These are phyloP conservation scores for Fonsecaea erecta DNA, from an alignment of 2,329 filamentous ascomycete genomes.

Conservation along the genomic window DNA sequence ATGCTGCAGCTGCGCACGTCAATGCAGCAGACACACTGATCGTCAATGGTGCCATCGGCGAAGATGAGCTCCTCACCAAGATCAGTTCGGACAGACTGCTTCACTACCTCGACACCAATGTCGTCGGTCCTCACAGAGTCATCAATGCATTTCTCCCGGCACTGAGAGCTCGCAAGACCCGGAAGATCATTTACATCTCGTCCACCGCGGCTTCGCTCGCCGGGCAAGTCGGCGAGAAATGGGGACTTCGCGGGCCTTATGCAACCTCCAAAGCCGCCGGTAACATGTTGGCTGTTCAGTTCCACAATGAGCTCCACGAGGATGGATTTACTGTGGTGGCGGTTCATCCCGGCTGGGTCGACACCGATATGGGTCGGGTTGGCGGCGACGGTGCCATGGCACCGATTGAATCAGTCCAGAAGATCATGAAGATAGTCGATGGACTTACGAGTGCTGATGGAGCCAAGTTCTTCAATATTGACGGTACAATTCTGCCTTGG, in stretches of 20 bases:
- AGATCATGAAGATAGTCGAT: conserved; percentile 19
- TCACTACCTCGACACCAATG: conserved; percentile 71
- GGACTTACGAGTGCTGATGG: conserved; percentile 10
- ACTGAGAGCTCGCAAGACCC: conserved; percentile 12
- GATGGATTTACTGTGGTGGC: conserved; percentile 20
- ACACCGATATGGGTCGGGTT: conserved; percentile 20
- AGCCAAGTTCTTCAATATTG: conserved; percentile 22
- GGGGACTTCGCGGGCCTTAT: conserved; percentile 17
- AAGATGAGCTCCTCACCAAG: conserved; percentile 20
- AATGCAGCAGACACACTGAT: conserved; percentile 21
- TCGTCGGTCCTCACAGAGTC: conserved; percentile 58
- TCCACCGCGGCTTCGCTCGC: conserved; percentile 21
- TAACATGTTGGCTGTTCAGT: conserved; percentile 25
- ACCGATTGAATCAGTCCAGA: conserved; percentile 13
- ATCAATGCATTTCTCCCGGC: conserved; percentile 18
- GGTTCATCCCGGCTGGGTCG: conserved; percentile 22
- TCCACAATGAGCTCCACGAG: conserved; percentile 22
- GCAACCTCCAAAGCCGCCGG: conserved; percentile 21
- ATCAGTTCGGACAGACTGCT: conserved; percentile 49
- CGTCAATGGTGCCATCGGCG: conserved; percentile 21
- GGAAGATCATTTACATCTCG: conserved; percentile 19
- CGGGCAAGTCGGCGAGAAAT: conserved; percentile 10
- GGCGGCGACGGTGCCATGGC: conserved; percentile 17
- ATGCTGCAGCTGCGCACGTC: conserved; percentile 9
- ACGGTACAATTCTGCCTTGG: conserved; percentile 23